Evolutionary conservation across 2,329 filamentous ascomycete genomes (phyloP), one percentile per base, ranked within the genome.

Genomic region (Colletotrichum eleusines): DNA sequence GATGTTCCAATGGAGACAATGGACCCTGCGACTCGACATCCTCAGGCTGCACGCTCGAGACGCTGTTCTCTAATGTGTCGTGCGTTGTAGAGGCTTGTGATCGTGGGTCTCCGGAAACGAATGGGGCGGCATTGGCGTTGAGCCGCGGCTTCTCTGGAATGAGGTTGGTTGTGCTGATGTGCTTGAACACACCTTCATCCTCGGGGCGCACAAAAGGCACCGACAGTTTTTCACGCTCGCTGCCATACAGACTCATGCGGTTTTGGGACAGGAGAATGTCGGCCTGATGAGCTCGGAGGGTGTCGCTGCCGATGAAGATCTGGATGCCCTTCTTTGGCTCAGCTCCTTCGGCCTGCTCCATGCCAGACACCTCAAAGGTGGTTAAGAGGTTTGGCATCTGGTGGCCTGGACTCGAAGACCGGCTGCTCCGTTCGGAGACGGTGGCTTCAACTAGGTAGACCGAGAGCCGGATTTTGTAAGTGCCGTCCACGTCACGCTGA

Each of bases 221-320:
- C 20, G 93, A 94, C 16, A 98, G 85, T 77, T 95, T 96, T 78
- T 93, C 94, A 55, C 92, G 89, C 69, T 97, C 94, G 77, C 94
- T 92, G 75, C 97, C 94, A 75, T 94, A 95, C 35, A 98, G 85
- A 0, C 92, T 92, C 84, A 99, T 89, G 73, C 92, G 92, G 77
- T 97, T 97, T 74, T 95, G 93, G 0, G 96, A 98, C 76, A 99
- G 94, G 28, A 98, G 83, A 14, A 99, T 87, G 78, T 98, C 96
- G 31, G 94, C 95, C 74, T 93, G 97, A 77, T 97, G 94, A 12
- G 92, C 87, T 73, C 95, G 89, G 67, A 99, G 85, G 18, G 94
- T 89, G 80, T 98, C 95, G 77, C 94, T 97, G 48, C 96, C 95
- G 69, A 99, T 85, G 78, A 97, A 94, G 62, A 98, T 92, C 74